Evolutionary conservation across 805 yeast species (phyloP).

Genomic region (Metschnikowia reukaufii): DNA sequence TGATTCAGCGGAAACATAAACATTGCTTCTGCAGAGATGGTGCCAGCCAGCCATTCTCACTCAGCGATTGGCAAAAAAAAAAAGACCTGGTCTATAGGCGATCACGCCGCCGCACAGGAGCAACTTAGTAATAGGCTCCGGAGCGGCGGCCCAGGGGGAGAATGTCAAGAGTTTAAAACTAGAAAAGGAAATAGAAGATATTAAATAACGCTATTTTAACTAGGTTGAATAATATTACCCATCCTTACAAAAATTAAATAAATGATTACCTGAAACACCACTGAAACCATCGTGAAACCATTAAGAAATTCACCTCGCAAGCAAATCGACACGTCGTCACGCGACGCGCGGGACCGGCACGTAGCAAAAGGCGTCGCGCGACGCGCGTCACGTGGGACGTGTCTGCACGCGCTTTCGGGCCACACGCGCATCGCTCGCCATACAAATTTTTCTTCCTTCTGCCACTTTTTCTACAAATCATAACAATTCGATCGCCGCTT

Average conservation of each 20-base stretch:
- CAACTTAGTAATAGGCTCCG: no score
- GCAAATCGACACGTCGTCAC: neutral
- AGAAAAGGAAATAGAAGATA: no score
- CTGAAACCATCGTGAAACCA: no score
- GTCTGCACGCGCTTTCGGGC: conserved; percentile 1
- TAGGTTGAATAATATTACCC: no score
- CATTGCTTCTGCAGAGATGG: neutral
- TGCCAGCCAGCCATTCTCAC: neutral
- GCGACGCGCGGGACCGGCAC: conserved; percentile 1
- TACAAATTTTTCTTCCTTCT: conserved; percentile 8
- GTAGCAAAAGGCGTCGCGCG: conserved; percentile 1
- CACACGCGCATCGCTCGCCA: conserved; percentile 12
- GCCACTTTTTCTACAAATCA: conserved; percentile 3
- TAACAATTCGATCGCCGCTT: conserved; percentile 13
- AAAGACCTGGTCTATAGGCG: no score
- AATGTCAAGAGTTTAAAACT: no score
- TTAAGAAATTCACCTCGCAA: no score
- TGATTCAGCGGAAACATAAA: neutral
- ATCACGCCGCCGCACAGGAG: no score
- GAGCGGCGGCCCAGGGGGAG: no score
- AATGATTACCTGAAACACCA: no score
- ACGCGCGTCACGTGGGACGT: conserved; percentile 11
- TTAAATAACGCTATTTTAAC: no score
- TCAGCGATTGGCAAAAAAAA: neutral
- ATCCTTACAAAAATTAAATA: no score